Evolutionary conservation across 208 protist genomes (phyloP).

Genomic region (Trypanosoma congolense): DNA sequence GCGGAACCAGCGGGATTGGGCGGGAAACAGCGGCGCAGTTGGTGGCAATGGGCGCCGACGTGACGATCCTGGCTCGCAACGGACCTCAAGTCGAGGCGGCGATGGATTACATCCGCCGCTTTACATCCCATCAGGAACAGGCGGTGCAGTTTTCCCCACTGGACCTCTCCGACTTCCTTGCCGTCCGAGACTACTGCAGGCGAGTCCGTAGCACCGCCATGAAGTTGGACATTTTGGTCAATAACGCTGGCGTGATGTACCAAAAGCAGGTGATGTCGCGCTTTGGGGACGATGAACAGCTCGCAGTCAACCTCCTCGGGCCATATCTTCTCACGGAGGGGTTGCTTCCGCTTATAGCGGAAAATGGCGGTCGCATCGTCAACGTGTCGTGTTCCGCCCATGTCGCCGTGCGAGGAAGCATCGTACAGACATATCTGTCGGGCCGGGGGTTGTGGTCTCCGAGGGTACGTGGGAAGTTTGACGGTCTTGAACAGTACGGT

Average conservation of each 20-base stretch:
- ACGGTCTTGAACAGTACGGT: conserved; percentile 79
- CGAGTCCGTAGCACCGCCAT: conserved; percentile 28
- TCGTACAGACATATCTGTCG: conserved; percentile 57
- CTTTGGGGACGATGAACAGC: conserved; percentile 72
- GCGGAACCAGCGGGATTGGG: conserved; percentile 73
- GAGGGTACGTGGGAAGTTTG: conserved; percentile 53
- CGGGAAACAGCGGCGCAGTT: conserved; percentile 60
- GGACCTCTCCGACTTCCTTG: conserved; percentile 70
- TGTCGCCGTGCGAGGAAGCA: conserved; percentile 51
- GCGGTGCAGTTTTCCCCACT: conserved; percentile 44
- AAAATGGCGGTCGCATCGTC: conserved; percentile 57
- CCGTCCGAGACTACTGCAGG: conserved; percentile 69
- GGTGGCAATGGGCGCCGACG: conserved; percentile 55
- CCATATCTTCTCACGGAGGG: conserved; percentile 77
- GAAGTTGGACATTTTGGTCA: conserved; percentile 63
- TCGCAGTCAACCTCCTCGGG: conserved; percentile 72
- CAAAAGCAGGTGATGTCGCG: conserved; percentile 46
- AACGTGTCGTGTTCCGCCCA: conserved; percentile 74
- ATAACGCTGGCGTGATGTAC: conserved; percentile 67
- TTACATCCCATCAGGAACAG: conserved; percentile 15
- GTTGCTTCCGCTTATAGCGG: conserved; percentile 62
- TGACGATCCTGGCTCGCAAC: conserved; percentile 47
- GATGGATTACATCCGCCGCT: conserved; percentile 26
- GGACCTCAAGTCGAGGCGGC: conserved; percentile 37
- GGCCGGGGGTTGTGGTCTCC: conserved; percentile 65